A percentile compares a stretch with the other conserved stretches of the same genome.
phyloP scores from a whole-genome alignment of 805 yeast genomes.

The Tetrapisispora pingtungensis region DNA sequence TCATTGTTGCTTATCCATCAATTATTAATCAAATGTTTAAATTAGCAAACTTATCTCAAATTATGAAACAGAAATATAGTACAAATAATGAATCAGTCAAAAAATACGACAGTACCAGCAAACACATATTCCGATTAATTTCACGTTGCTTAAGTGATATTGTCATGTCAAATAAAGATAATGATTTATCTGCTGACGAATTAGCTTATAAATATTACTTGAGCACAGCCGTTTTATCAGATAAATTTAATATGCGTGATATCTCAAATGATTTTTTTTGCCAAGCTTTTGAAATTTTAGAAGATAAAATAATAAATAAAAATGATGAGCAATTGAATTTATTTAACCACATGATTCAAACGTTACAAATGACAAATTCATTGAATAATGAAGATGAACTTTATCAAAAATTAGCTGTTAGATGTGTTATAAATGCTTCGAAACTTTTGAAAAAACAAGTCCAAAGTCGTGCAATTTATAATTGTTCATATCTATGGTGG shows the following conservation, averaged over 20 bases:
- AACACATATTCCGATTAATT: constrained; percentile 55
- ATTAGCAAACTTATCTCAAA: constrained; percentile 40
- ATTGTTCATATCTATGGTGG: constrained; percentile 90
- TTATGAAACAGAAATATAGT: constrained; percentile 9
- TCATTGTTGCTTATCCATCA: constrained; percentile 60
- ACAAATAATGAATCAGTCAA: background rate
- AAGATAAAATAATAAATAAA: constrained; percentile 42
- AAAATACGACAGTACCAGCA: constrained; percentile 19
- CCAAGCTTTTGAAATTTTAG: constrained; percentile 77
- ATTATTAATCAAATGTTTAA: constrained; percentile 52
- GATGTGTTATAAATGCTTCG: constrained; percentile 79
- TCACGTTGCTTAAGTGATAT: constrained; percentile 62
- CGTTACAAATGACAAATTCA: constrained; percentile 39
- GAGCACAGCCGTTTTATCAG: constrained; percentile 66
- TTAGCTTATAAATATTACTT: constrained; percentile 37
- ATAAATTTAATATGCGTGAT: constrained; percentile 59
- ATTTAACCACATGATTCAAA: constrained; percentile 38
- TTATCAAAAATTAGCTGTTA: constrained; percentile 70
- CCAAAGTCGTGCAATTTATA: constrained; percentile 80
- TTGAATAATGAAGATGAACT: constrained; percentile 28
- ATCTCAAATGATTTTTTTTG: constrained; percentile 78
- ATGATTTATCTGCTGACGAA: constrained; percentile 17
- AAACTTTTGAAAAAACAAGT: constrained; percentile 82
- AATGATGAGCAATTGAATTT: constrained; percentile 43
- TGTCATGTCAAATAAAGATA: constrained; percentile 20